Base-by-base conservation (phyloP, 177 flowering plant genomes). In the Tripterygium wilfordii region DNA sequence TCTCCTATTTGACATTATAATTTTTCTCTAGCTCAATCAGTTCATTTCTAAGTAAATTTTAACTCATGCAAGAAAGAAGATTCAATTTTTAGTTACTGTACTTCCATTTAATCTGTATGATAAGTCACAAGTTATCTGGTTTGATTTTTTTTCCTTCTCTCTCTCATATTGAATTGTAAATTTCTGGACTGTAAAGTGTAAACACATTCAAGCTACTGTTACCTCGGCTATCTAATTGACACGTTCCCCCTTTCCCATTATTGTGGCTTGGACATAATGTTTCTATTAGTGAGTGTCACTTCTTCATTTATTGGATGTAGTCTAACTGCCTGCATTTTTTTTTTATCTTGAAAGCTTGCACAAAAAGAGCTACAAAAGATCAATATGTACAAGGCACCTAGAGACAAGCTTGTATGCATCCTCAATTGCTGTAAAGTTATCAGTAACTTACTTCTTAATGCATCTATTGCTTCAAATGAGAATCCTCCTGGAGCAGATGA, bases 401-500 rank as follows among this genome's bases (percentile, higher is more conserved):
- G 96, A 61, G 98, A 92, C 67, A 92, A 92, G 64, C 91, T 92
- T 59, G 84, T 71, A 6, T 92, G 98, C 55, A 83, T 92, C 51
- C 85, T 92, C 17, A 82, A 67, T 53, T 88, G 98, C 57, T 92
- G 98, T 71, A 85, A 80, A 71, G 95, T 84, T 53, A 88, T 88
- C 57, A 87, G 62, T 53, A 91, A 91, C 66, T 68, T 85, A 42
- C 51, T 91, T 61, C 61, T 75, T 39, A 86, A 85, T 76, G 96
- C 92, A 40, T 78, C 98, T 13, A 54, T 80, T 57, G 79, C 96
- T 58, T 74, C 88, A 14, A 75, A 83, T 53, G 84, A 78, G 49
- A 64, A 81, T 70, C 92, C 88, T 59, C 96, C 92, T 42, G 98
- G 98, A 64, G 98, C 98, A 38, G 98, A 91, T 67, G 98, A 87